Conservation (phyloP, 805 yeast species). For the Metschnikowia amazonensis region DNA sequence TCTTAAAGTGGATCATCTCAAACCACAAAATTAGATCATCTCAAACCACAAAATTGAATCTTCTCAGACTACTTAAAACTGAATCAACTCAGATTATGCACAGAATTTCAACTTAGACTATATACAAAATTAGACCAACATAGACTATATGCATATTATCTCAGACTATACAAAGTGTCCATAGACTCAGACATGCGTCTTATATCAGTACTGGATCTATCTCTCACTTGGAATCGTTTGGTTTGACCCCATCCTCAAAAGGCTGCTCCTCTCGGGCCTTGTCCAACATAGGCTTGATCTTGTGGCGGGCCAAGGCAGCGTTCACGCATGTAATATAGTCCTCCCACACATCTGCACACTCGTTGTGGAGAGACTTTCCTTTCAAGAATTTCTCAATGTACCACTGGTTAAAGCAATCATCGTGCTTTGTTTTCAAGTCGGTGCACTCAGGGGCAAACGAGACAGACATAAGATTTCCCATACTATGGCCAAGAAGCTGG, state of each 20-base stretch:
- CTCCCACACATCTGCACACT: slow-evolving; percentile 87
- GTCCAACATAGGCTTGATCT: slow-evolving; percentile 77
- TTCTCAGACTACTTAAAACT: too few relatives aligned
- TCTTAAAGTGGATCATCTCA: too few relatives aligned
- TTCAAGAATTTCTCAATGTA: slow-evolving; percentile 75
- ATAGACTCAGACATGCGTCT: not conserved
- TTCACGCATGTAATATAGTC: slow-evolving; percentile 87
- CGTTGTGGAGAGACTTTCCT: slow-evolving; percentile 61
- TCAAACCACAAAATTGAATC: too few relatives aligned
- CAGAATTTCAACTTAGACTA: too few relatives aligned
- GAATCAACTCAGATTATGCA: too few relatives aligned
- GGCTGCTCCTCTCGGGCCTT: slow-evolving; percentile 91
- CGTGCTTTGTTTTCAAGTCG: slow-evolving; percentile 77
- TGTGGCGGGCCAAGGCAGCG: slow-evolving; percentile 62
- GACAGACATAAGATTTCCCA: slow-evolving; percentile 49
- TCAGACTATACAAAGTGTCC: not conserved
- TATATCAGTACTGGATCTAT: not conserved
- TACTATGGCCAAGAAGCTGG: slow-evolving; percentile 11
- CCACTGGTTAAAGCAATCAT: slow-evolving; percentile 93
- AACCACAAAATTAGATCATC: too few relatives aligned
- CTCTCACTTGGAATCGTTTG: slow-evolving; percentile 2
- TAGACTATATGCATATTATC: too few relatives aligned
- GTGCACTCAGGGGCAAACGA: slow-evolving; percentile 98
- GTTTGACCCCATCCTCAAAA: slow-evolving; percentile 32
- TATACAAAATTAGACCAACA: too few relatives aligned